Conservation (phyloP, 2,329 filamentous ascomycete genomes). For the Akanthomyces uredinophilus region DNA sequence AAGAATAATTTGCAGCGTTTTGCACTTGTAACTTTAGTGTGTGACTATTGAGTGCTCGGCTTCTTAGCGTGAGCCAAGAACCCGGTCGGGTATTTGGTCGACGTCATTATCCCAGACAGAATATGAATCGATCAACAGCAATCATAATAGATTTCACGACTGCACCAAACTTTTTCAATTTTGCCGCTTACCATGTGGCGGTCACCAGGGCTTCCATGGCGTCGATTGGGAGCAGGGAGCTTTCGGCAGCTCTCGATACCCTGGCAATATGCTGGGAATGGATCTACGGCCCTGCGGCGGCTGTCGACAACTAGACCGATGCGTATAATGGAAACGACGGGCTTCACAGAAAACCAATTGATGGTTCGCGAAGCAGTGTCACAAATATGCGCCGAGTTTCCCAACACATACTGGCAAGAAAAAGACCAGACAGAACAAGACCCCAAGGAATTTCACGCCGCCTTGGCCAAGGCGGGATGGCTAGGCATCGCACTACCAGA, state of each 20-base stretch:
- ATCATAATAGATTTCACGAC: not conserved
- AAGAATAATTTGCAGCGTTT: not conserved
- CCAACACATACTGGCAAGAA: slow-evolving; percentile 72
- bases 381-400: slow-evolving; percentile 64
- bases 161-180: not conserved
- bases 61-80: not conserved
- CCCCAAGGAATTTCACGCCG: slow-evolving; percentile 70
- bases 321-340: slow-evolving; percentile 63
- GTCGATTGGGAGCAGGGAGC: not conserved
- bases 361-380: slow-evolving; percentile 65
- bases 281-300: not conserved
- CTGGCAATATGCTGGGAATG: not conserved
- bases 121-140: not conserved
- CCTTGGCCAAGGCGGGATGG: slow-evolving; percentile 71
- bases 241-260: not conserved
- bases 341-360: slow-evolving; percentile 68
- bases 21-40: not conserved
- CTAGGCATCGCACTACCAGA: slow-evolving; percentile 76
- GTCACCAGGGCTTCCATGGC: not conserved
- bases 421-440: slow-evolving; percentile 66
- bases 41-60: not conserved
- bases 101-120: slow-evolving; percentile 2
- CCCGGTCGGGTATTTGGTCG: slow-evolving; percentile 1
- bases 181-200: not conserved
- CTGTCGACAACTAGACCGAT: slow-evolving; percentile 33